Percentiles rank a stretch among this genome's conserved stretches.
phyloP scores from a whole-genome alignment of 1,139 yeast species.

The Taiozyma sp. region DNA sequence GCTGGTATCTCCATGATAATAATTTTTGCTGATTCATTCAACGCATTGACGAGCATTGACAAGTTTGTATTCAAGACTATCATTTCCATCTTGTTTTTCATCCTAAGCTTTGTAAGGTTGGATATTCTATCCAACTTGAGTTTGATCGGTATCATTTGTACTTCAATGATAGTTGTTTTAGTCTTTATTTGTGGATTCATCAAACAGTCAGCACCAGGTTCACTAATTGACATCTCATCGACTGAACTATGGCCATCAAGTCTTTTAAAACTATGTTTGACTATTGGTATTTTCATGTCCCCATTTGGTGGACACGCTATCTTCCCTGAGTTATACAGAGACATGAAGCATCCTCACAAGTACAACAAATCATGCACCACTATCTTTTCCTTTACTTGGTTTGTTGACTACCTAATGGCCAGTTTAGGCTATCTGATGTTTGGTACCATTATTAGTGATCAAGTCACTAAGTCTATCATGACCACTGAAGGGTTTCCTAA shows the following conservation, averaged over 20 bases:
- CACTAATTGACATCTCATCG: constrained; percentile 44
- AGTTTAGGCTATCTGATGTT: constrained; percentile 76
- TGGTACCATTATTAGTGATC: constrained; percentile 62
- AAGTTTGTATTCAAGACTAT: constrained; percentile 38
- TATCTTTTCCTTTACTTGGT: constrained; percentile 53
- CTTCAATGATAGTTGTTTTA: constrained; percentile 46
- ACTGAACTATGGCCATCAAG: constrained; percentile 43
- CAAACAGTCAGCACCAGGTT: constrained; percentile 49
- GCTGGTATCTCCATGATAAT: constrained; percentile 66
- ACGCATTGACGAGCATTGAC: constrained; percentile 44
- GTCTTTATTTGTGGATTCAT: constrained; percentile 45
- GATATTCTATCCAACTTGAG: constrained; percentile 57
- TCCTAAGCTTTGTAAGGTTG: constrained; percentile 53
- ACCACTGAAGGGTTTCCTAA: constrained; percentile 62
- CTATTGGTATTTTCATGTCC: constrained; percentile 70
- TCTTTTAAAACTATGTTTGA: constrained; percentile 37
- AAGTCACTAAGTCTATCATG: constrained; percentile 66
- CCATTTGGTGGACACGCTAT: constrained; percentile 84
- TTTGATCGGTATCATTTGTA: constrained; percentile 61
- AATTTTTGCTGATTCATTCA: constrained; percentile 68
- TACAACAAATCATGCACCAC: constrained; percentile 37
- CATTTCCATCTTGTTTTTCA: constrained; percentile 40
- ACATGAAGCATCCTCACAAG: constrained; percentile 60
- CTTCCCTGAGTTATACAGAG: constrained; percentile 64
- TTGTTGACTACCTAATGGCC: constrained; percentile 63